phyloP scores from a whole-genome alignment of 371 early-diverging fungal genomes.

The Mucor velutinosus region DNA sequence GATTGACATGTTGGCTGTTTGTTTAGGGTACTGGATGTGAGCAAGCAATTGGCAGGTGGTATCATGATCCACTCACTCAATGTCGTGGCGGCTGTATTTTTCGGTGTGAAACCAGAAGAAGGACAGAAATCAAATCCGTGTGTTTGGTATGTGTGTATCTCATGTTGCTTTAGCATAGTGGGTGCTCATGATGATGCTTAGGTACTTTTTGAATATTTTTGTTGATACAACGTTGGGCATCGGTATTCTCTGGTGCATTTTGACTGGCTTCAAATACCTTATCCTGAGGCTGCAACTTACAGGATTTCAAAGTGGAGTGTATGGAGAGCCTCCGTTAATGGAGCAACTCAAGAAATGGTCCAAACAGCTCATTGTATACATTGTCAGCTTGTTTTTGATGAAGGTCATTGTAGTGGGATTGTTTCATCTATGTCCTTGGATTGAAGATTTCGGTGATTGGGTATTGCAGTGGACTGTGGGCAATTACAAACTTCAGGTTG shows the following conservation, averaged over 20 bases:
- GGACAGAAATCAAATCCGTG: constrained; percentile 62
- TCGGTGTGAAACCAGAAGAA: constrained; percentile 51
- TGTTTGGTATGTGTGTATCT: constrained; percentile 58
- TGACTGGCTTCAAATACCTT: constrained; percentile 48
- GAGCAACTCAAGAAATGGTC: constrained; percentile 55
- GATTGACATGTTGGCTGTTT: too few relatives aligned
- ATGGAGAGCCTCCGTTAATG: constrained; percentile 61
- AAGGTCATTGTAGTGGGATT: constrained; percentile 57
- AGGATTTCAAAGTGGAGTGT: constrained; percentile 65
- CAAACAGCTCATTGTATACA: constrained; percentile 62
- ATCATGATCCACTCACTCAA: constrained; percentile 67
- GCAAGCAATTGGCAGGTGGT: constrained; percentile 68
- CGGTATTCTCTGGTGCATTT: constrained; percentile 59
- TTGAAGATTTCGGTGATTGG: constrained; percentile 64
- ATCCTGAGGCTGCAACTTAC: constrained; percentile 31
- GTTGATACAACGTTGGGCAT: constrained; percentile 73
- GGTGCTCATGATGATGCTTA: constrained; percentile 11
- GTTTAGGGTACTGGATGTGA: constrained; percentile 64
- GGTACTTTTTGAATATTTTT: constrained; percentile 76
- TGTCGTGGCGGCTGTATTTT: constrained; percentile 60
- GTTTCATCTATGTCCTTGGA: constrained; percentile 54
- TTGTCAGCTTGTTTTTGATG: constrained; percentile 58
- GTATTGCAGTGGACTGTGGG: constrained; percentile 52
- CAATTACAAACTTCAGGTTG: constrained; percentile 46
- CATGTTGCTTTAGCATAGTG: too few relatives aligned